phyloP scores from a whole-genome alignment of 441 rosid species.

The Erodium trifolium region DNA sequence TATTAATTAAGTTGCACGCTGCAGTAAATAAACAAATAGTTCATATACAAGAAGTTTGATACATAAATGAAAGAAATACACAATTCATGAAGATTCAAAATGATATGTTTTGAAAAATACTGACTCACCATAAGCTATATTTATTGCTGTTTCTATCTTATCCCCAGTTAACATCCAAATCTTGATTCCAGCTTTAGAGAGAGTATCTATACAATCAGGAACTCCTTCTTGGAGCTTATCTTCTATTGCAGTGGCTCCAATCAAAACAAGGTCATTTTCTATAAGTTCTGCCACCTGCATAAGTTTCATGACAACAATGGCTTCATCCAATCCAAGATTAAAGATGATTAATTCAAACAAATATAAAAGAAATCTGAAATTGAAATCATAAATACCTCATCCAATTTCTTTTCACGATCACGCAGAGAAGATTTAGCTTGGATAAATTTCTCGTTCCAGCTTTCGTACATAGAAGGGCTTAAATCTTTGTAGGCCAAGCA shows the following conservation, averaged over 20 bases:
- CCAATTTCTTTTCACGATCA: slow-evolving; percentile 96
- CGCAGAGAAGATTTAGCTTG: slow-evolving; percentile 95
- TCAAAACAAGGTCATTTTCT: slow-evolving; percentile 83
- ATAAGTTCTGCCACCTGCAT: slow-evolving; percentile 89
- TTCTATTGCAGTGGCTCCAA: slow-evolving; percentile 99
- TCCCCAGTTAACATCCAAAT: slow-evolving; percentile 99
- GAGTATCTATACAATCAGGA: slow-evolving; percentile 94
- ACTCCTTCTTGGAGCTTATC: slow-evolving; percentile 99
- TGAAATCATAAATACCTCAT: slow-evolving; percentile 57
- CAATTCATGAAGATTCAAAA: slow-evolving; percentile 9
- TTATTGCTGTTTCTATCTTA: slow-evolving; percentile 98
- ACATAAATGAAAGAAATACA: slow-evolving; percentile 14
- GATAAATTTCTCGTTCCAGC: slow-evolving; percentile 97
- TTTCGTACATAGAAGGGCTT: slow-evolving; percentile 67
- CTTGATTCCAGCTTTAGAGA: slow-evolving; percentile 97
- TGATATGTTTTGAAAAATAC: neutral
- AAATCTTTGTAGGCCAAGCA: slow-evolving; percentile 89
- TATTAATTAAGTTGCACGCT: slow-evolving; percentile 81
- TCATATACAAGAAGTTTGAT: slow-evolving; percentile 19
- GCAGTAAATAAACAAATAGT: slow-evolving; percentile 24
- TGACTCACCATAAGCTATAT: slow-evolving; percentile 86
- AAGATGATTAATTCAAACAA: neutral
- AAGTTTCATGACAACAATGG: slow-evolving; percentile 18
- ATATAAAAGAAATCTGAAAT: neutral
- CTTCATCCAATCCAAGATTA: neutral